phyloP scores from a whole-genome alignment of 164 flowering plant species.

The Vitis riparia region DNA sequence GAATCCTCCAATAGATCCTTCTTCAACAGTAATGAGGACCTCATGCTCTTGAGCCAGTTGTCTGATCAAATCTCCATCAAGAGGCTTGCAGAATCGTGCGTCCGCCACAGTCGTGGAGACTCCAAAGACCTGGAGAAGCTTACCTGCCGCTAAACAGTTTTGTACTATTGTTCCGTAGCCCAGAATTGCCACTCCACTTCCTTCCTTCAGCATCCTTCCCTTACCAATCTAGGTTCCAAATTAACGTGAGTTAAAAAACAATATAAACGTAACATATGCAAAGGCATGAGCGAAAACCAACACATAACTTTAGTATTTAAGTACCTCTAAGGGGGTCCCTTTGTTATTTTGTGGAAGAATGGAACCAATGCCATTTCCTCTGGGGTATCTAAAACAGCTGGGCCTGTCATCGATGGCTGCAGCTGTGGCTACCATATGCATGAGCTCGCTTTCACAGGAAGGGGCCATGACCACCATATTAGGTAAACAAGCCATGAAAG shows the following conservation, averaged over 20 bases:
- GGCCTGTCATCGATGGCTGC: constrained; percentile 48
- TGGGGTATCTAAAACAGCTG: constrained; percentile 43
- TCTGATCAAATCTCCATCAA: constrained; percentile 36
- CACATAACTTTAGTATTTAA: not conserved
- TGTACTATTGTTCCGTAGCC: constrained; percentile 41
- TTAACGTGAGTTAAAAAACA: not conserved
- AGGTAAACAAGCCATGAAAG: constrained; percentile 58
- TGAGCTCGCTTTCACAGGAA: constrained; percentile 41
- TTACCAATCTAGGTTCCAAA: constrained; percentile 34
- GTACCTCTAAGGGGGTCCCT: constrained; percentile 54
- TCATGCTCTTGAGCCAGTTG: constrained; percentile 38
- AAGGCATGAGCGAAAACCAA: too few relatives aligned
- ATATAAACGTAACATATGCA: too few relatives aligned
- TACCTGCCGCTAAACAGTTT: constrained; percentile 32
- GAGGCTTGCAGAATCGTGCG: constrained; percentile 57
- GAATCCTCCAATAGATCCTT: constrained; percentile 46
- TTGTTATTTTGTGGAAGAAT: constrained; percentile 43
- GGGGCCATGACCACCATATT: constrained; percentile 69
- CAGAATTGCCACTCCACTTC: constrained; percentile 36
- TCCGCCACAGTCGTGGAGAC: constrained; percentile 41
- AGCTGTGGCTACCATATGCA: constrained; percentile 62
- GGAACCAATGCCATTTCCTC: constrained; percentile 27
- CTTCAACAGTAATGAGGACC: constrained; percentile 39
- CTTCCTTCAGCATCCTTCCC: constrained; percentile 42
- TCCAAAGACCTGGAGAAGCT: constrained; percentile 19